Conservation (phyloP, 176 grass and related monocot species). For the Guadua angustifolia region DNA sequence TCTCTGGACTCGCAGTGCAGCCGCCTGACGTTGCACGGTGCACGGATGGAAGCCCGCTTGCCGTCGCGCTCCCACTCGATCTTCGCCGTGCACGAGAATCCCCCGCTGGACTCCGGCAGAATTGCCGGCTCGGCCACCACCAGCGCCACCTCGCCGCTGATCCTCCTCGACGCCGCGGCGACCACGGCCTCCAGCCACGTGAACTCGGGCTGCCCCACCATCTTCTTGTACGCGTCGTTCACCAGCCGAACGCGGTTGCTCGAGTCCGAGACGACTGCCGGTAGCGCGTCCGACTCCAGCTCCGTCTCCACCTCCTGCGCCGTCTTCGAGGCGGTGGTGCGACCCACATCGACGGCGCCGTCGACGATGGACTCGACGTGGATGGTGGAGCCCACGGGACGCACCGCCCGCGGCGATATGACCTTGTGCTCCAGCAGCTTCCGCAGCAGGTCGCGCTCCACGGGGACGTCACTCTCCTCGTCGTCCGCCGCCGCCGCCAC, state of each 20-base stretch:
- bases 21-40: conserved; percentile 70
- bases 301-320: conserved; percentile 67
- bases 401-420: conserved; percentile 67
- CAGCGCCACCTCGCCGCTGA: conserved; percentile 83
- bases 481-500: not conserved
- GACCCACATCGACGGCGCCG: not conserved
- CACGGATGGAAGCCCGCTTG: conserved; percentile 49
- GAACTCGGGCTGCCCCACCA: conserved; percentile 91
- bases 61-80: conserved; percentile 85
- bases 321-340: conserved; percentile 36
- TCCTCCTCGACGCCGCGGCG: conserved; percentile 56
- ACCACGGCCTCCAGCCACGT: conserved; percentile 75
- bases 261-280: conserved; percentile 75
- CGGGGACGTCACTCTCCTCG: conserved; percentile 38
- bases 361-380: conserved; percentile 53
- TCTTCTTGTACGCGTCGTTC: conserved; percentile 84
- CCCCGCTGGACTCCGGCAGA: conserved; percentile 34
- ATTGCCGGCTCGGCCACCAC: conserved; percentile 32
- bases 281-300: conserved; percentile 69
- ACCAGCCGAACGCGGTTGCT: conserved; percentile 78
- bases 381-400: conserved; percentile 73
- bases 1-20: conserved; percentile 74
- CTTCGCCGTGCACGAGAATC: conserved; percentile 72
- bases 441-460: conserved; percentile 81
- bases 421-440: conserved; percentile 86